phyloP scores from a whole-genome alignment of 176 grass and related monocot species.

The Saccharum spontaneum region DNA sequence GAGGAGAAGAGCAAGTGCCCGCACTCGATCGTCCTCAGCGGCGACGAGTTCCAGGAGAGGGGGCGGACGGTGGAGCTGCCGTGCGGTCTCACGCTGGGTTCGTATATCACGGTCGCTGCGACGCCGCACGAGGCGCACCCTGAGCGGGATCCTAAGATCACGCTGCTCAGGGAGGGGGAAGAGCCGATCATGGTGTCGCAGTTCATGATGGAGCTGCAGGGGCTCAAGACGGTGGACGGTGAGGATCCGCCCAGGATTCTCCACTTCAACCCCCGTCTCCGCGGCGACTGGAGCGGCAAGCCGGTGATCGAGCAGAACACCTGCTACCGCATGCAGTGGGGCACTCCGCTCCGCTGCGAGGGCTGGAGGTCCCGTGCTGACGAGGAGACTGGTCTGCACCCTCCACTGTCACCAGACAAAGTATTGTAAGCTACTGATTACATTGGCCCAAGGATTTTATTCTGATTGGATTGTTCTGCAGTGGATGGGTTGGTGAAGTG shows the following conservation, averaged over 20 bases:
- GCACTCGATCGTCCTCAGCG: conserved; percentile 72
- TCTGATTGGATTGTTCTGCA: conserved; percentile 38
- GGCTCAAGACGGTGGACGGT: conserved; percentile 78
- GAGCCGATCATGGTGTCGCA: conserved; percentile 89
- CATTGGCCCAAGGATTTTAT: conserved; percentile 20
- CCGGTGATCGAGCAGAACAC: conserved; percentile 98
- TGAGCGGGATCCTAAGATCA: conserved; percentile 81
- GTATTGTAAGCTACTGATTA: background rate
- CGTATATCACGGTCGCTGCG: conserved; percentile 79
- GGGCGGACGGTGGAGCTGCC: conserved; percentile 75
- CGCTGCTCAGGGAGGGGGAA: conserved; percentile 64
- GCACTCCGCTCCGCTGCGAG: conserved; percentile 67
- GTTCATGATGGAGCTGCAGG: conserved; percentile 99
- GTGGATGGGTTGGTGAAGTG: conserved; percentile 91
- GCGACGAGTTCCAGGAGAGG: conserved; percentile 49
- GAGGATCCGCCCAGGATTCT: conserved; percentile 96
- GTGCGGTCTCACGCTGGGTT: conserved; percentile 90
- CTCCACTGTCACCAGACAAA: background rate
- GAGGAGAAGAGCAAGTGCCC: conserved; percentile 61
- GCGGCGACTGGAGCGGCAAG: conserved; percentile 90
- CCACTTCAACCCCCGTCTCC: conserved; percentile 92
- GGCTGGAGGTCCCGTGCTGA: conserved; percentile 78
- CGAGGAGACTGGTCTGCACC: conserved; percentile 75
- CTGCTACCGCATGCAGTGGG: conserved; percentile 99
- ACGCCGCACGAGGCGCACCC: conserved; percentile 63